Evolutionary conservation across 208 protist species (phyloP).

Genomic region (Acanthamoeba sp.): DNA sequence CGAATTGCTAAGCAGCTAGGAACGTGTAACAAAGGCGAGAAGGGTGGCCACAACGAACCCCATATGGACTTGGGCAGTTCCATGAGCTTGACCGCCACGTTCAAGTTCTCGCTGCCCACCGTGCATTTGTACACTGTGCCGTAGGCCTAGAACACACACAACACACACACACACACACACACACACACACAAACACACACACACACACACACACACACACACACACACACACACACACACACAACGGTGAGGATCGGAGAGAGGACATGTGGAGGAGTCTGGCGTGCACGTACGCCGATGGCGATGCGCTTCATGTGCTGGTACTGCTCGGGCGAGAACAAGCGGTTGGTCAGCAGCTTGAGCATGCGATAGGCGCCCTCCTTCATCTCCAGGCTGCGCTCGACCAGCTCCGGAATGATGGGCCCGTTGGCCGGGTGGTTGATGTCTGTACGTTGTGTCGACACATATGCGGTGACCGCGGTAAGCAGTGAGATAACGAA

Average conservation of each 20-base stretch:
- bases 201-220: too few species aligned
- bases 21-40: too few species aligned
- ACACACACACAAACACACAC: too few species aligned
- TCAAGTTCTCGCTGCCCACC: conserved; percentile 72
- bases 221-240: too few species aligned
- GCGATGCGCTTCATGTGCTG: conserved; percentile 77
- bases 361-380: conserved; percentile 49
- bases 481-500: neutral
- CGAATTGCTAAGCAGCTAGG: too few species aligned
- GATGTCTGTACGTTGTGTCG: conserved; percentile 67
- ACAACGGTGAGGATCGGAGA: neutral
- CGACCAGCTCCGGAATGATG: conserved; percentile 80
- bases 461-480: too few species aligned
- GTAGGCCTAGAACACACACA: conserved; percentile 73
- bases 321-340: conserved; percentile 78
- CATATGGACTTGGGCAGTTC: conserved; percentile 67
- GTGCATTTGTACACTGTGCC: conserved; percentile 86
- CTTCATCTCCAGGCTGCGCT: conserved; percentile 79
- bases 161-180: too few species aligned
- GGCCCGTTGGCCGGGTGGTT: conserved; percentile 82
- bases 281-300: conserved; percentile 81
- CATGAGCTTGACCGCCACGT: conserved; percentile 85
- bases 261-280: too few species aligned
- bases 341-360: conserved; percentile 67
- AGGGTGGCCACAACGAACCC: neutral